phyloP scores from a whole-genome alignment of 1,139 yeast genomes.

The Geotrichum cucujoidarum region DNA sequence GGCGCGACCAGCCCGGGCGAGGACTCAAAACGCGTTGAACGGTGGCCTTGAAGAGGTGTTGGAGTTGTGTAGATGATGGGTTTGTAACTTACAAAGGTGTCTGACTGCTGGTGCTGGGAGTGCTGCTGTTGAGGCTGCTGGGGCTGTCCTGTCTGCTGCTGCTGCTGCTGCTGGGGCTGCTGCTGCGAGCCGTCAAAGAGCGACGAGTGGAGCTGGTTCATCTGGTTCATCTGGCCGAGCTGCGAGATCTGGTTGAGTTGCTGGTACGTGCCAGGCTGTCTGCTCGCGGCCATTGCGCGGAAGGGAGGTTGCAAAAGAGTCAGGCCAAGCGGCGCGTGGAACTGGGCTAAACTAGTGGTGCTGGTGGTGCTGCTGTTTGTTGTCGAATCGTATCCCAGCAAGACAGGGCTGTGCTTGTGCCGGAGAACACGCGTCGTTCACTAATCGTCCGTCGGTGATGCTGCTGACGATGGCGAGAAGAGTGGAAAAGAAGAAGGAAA shows the following conservation, averaged over 20 bases:
- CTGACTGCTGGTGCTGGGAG: not conserved
- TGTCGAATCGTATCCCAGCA: no score
- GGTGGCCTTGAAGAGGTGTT: not conserved
- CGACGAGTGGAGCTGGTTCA: not conserved
- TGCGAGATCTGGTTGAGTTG: not conserved
- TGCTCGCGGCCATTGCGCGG: not conserved
- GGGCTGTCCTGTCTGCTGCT: constrained; percentile 3
- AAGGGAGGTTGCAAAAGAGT: not conserved
- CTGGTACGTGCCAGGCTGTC: not conserved
- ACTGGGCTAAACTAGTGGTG: not conserved
- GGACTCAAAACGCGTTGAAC: not conserved
- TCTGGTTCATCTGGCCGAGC: not conserved
- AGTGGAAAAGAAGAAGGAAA: not conserved
- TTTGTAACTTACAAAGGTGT: no score
- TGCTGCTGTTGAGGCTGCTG: constrained; percentile 7
- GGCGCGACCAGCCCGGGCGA: not conserved
- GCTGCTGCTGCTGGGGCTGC: not conserved
- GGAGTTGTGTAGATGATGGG: no score
- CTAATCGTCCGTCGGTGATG: no score
- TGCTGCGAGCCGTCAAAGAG: not conserved
- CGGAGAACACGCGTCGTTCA: no score
- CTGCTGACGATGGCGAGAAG: not conserved
- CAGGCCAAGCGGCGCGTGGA: not conserved
- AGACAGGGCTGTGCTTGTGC: no score
- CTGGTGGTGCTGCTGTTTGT: no score